phyloP scores from a whole-genome alignment of 2,329 filamentous ascomycete species.

The Cryphonectria naterciae region DNA sequence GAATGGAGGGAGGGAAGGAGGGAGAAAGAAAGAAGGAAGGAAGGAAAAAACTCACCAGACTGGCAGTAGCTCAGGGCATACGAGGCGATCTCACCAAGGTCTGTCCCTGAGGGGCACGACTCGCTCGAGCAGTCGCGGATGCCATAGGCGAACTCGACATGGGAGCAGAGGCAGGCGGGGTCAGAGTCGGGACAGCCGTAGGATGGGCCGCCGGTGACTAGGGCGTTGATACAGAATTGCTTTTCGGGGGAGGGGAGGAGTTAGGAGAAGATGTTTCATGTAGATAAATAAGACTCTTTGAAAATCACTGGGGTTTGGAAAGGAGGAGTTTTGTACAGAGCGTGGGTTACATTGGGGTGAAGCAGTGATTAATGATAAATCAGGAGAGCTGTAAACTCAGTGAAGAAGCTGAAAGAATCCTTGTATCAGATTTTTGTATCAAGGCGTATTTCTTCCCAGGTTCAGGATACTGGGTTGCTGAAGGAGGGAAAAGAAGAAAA shows the following conservation, averaged over 20 bases:
- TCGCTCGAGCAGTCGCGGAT: constrained; percentile 54
- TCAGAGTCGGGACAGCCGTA: constrained; percentile 48
- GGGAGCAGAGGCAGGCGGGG: constrained; percentile 50
- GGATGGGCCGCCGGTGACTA: constrained; percentile 49
- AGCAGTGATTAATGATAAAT: background rate
- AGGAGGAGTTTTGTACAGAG: background rate
- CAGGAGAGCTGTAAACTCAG: background rate
- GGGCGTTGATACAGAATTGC: constrained; percentile 54
- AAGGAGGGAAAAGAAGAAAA: background rate
- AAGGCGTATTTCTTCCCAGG: background rate
- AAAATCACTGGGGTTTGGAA: background rate
- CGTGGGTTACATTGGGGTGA: background rate
- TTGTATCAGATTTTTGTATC: background rate
- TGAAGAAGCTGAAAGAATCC: background rate
- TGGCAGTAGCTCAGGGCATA: constrained; percentile 18
- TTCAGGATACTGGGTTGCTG: background rate
- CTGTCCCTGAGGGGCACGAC: constrained; percentile 40
- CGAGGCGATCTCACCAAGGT: background rate
- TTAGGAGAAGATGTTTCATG: background rate
- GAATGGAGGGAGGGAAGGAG: too few species aligned
- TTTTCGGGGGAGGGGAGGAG: constrained; percentile 33
- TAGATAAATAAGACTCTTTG: background rate
- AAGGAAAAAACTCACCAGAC: background rate
- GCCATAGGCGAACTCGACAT: constrained; percentile 51
- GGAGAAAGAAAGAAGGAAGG: too few species aligned